Conservation (phyloP, 2,329 filamentous ascomycete genomes). For the Triangularia setosa region DNA sequence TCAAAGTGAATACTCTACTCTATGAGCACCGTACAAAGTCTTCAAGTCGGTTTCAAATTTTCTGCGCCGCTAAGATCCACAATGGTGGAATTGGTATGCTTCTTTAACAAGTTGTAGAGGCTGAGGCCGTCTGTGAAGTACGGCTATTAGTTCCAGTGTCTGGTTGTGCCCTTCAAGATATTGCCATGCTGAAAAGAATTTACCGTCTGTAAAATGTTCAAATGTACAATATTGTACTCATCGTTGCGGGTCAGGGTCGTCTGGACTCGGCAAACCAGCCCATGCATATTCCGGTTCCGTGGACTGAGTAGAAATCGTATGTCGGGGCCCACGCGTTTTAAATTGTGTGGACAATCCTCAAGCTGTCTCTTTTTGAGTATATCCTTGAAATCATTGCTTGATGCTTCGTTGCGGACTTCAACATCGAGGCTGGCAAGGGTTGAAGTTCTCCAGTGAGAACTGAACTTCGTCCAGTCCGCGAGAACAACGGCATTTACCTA, state of each 20-base stretch:
- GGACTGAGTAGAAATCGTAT: background rate
- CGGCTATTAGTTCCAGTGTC: background rate
- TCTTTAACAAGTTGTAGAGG: background rate
- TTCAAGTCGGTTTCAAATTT: background rate
- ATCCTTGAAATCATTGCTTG: background rate
- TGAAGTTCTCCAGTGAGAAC: background rate
- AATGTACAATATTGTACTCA: background rate
- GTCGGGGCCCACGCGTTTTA: background rate
- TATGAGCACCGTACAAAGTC: background rate
- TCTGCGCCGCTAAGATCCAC: background rate
- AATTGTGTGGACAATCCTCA: background rate
- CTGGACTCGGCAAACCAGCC: background rate
- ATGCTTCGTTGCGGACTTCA: background rate
- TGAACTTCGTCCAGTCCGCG: background rate
- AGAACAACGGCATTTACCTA: background rate
- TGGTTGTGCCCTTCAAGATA: too few relatives aligned
- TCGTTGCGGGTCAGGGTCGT: background rate
- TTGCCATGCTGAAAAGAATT: background rate
- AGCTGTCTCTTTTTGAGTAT: background rate
- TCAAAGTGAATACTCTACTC: background rate
- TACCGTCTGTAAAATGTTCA: background rate
- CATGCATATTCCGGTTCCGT: background rate
- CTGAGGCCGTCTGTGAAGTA: background rate
- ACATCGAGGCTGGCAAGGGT: background rate
- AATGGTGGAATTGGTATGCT: background rate